Evolutionary conservation across 768 basidiomycete species (phyloP).

Genomic region (Auricularia sp.): DNA sequence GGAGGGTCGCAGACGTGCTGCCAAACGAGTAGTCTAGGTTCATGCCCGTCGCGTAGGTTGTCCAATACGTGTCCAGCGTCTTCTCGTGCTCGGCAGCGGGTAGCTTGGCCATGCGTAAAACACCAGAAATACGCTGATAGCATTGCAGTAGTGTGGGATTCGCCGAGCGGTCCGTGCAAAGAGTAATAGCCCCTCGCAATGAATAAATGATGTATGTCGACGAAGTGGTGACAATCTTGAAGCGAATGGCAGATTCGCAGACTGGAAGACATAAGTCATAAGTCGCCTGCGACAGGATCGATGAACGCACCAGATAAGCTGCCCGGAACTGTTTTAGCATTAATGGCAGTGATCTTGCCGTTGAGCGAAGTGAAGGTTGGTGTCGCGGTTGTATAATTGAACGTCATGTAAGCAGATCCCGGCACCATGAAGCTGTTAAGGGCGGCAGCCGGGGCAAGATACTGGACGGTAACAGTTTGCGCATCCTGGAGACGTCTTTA

Average conservation of each 20-base stretch:
- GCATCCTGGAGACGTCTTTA: conserved; percentile 17
- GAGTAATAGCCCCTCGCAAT: conserved; percentile 20
- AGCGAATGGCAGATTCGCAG: conserved; percentile 19
- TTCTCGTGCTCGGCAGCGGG: conserved; percentile 14
- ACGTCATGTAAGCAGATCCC: conserved; percentile 27
- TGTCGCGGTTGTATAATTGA: conserved; percentile 22
- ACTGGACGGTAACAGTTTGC: conserved; percentile 28
- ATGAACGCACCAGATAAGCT: conserved; percentile 14
- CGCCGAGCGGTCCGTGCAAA: conserved; percentile 18
- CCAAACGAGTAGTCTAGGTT: conserved; percentile 24
- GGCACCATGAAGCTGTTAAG: conserved; percentile 25
- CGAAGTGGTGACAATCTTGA: conserved; percentile 19
- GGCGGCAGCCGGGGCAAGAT: conserved; percentile 22
- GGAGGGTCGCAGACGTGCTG: conserved; percentile 18
- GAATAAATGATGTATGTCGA: conserved; percentile 27
- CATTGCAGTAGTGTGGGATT: conserved; percentile 13
- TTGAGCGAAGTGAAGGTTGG: conserved; percentile 22
- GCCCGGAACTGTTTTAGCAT: conserved; percentile 16
- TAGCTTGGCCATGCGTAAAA: conserved; percentile 20
- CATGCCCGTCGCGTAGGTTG: conserved; percentile 22
- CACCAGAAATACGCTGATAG: conserved; percentile 16
- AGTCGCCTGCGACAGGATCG: neutral
- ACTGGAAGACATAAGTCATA: conserved; percentile 10
- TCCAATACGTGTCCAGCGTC: conserved; percentile 21
- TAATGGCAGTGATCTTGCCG: conserved; percentile 23